These are phyloP conservation scores for Diaporthe velutina DNA, from an alignment of 2,329 filamentous ascomycete species.

Conservation along the genomic window DNA sequence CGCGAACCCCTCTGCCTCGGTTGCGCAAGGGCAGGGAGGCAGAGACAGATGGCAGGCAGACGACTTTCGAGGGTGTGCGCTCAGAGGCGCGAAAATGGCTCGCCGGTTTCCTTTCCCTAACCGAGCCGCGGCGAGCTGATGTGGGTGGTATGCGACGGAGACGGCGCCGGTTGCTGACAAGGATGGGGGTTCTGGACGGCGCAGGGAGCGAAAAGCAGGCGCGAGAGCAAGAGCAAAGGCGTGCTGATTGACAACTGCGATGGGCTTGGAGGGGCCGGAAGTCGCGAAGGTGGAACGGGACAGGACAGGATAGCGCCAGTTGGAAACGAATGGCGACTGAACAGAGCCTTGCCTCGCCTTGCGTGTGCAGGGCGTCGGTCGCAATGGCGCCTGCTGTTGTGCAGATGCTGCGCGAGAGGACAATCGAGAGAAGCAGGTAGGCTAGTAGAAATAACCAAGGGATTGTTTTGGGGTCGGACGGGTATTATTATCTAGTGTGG, in stretches of 20 bases:
- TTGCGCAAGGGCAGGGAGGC: slow-evolving; percentile 19
- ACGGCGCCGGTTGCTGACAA: slow-evolving; percentile 10
- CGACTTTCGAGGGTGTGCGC: not conserved
- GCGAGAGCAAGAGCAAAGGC: not conserved
- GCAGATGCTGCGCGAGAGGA: too few relatives aligned
- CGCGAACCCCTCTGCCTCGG: slow-evolving; percentile 13
- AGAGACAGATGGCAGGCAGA: slow-evolving; percentile 13
- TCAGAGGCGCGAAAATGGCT: slow-evolving; percentile 25
- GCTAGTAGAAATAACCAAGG: not conserved
- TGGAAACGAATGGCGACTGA: not conserved
- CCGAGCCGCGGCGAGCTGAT: slow-evolving; percentile 10
- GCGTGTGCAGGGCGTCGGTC: not conserved
- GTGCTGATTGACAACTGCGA: not conserved
- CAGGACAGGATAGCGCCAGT: not conserved
- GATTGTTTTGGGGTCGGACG: slow-evolving; percentile 8
- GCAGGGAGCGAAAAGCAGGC: not conserved
- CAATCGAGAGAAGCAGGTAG: not conserved
- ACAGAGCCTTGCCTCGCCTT: not conserved
- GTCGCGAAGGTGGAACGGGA: not conserved
- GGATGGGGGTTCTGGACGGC: slow-evolving; percentile 12
- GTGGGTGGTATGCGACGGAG: slow-evolving; percentile 24
- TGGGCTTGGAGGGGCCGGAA: not conserved
- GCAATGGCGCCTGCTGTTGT: not conserved
- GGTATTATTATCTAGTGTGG: slow-evolving; percentile 11
- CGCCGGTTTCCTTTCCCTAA: slow-evolving; percentile 2